phyloP scores from a whole-genome alignment of 129 eudicot species.

The Artemisia tridentata region DNA sequence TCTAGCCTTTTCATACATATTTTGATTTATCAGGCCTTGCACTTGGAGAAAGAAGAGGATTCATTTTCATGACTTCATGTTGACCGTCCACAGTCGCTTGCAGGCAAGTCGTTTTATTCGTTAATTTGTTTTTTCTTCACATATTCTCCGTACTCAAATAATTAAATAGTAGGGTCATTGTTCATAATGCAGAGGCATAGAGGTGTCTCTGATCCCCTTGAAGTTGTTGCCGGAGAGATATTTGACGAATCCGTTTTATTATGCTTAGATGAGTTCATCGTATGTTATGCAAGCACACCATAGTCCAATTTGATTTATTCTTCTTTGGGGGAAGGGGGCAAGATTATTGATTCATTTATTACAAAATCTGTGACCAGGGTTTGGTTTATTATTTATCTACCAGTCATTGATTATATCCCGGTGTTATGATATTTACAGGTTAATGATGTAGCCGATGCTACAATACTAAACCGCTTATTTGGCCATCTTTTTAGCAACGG shows the following conservation, averaged over 20 bases:
- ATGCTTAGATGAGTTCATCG: conserved; percentile 97
- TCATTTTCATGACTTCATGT: conserved; percentile 99
- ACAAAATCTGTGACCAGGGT: neutral
- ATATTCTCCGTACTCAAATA: neutral
- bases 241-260: conserved; percentile 87
- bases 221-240: conserved; percentile 89
- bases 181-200: conserved; percentile 66
- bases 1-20: conserved; percentile 4
- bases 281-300: conserved; percentile 19
- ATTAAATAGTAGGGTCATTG: conserved; percentile 5
- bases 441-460: conserved; percentile 95
- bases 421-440: conserved; percentile 45
- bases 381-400: conserved; percentile 1
- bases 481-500: conserved; percentile 74
- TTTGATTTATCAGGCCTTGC: conserved; percentile 50
- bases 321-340: neutral
- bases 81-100: conserved; percentile 84
- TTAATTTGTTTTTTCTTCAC: neutral
- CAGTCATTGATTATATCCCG: neutral
- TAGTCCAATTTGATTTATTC: neutral
- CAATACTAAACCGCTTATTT: conserved; percentile 82
- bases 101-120: conserved; percentile 43
- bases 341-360: no score
- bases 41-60: conserved; percentile 94
- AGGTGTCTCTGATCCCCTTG: conserved; percentile 97